Percentiles rank a stretch among this genome's conserved stretches.
phyloP scores from a whole-genome alignment of 805 yeast genomes.

The Ogataea dorogensis region DNA sequence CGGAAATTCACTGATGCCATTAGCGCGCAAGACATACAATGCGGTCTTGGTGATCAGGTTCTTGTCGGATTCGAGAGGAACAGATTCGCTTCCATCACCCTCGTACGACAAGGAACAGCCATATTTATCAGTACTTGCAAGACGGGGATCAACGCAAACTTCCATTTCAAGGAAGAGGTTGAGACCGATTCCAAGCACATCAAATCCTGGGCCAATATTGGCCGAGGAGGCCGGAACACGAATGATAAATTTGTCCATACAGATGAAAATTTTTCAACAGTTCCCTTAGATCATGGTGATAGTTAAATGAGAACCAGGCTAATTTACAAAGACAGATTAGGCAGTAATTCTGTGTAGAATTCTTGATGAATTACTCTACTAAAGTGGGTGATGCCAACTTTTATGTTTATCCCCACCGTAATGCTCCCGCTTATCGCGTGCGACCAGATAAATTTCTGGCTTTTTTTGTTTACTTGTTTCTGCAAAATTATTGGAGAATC shows the following conservation, averaged over 20 bases:
- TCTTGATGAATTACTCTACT: background rate
- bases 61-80: constrained; percentile 73
- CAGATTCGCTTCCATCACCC: constrained; percentile 75
- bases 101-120: constrained; percentile 68
- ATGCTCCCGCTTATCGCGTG: constrained; percentile 7
- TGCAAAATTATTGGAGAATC: constrained; percentile 7
- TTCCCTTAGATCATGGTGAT: background rate
- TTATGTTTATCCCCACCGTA: constrained; percentile 1
- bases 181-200: constrained; percentile 90
- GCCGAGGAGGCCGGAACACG: constrained; percentile 96
- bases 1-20: constrained; percentile 75
- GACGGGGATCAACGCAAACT: constrained; percentile 57
- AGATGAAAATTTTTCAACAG: constrained; percentile 29
- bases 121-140: constrained; percentile 50
- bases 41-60: constrained; percentile 94
- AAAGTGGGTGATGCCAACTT: background rate
- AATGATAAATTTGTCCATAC: constrained; percentile 48
- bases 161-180: constrained; percentile 67
- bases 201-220: constrained; percentile 98
- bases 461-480: constrained; percentile 11
- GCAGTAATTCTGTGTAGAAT: constrained; percentile 1
- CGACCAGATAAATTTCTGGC: constrained; percentile 9
- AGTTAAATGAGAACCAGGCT: background rate
- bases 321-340: constrained; percentile 1
- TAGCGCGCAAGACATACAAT: constrained; percentile 83